These are phyloP conservation scores for Arthrobotrys sinensis DNA, from an alignment of 2,329 filamentous ascomycete genomes.

Conservation along the genomic window DNA sequence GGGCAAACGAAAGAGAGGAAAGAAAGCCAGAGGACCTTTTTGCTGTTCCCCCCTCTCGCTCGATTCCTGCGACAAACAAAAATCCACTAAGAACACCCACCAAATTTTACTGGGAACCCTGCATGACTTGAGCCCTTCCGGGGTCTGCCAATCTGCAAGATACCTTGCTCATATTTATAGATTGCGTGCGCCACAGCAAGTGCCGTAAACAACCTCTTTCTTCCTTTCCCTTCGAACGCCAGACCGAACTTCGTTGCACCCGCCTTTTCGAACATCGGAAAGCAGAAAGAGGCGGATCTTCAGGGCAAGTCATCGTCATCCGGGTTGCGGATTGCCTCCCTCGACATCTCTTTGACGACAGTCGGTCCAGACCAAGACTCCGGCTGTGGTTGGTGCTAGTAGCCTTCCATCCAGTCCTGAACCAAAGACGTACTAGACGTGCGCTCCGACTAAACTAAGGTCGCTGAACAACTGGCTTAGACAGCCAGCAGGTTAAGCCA, in stretches of 20 bases:
- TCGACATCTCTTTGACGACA: conserved; percentile 42
- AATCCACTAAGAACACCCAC: conserved; percentile 59
- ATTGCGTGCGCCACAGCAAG: conserved; percentile 61
- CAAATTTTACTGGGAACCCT: conserved; percentile 60
- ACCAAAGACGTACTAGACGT: conserved; percentile 58
- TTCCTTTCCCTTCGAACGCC: conserved; percentile 48
- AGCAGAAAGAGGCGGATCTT: conserved; percentile 51
- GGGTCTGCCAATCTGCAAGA: conserved; percentile 55
- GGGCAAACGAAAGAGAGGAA: conserved; percentile 24
- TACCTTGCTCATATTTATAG: conserved; percentile 61
- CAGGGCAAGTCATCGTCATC: conserved; percentile 53
- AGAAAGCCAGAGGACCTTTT: conserved; percentile 27
- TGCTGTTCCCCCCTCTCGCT: conserved; percentile 40
- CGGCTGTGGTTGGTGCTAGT: conserved; percentile 58
- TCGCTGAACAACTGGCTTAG: conserved; percentile 57
- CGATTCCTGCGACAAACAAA: conserved; percentile 60
- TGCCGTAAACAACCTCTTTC: conserved; percentile 56
- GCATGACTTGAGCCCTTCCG: conserved; percentile 58
- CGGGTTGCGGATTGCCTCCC: conserved; percentile 49
- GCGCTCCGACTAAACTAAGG: conserved; percentile 39
- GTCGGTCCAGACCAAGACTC: conserved; percentile 42
- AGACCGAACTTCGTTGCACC: conserved; percentile 54
- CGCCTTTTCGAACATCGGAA: conserved; percentile 45
- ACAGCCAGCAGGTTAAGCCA: conserved; percentile 42
- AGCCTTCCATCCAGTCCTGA: conserved; percentile 42